phyloP scores from a whole-genome alignment of 2,329 filamentous ascomycete species.

The Fusarium sp. region DNA sequence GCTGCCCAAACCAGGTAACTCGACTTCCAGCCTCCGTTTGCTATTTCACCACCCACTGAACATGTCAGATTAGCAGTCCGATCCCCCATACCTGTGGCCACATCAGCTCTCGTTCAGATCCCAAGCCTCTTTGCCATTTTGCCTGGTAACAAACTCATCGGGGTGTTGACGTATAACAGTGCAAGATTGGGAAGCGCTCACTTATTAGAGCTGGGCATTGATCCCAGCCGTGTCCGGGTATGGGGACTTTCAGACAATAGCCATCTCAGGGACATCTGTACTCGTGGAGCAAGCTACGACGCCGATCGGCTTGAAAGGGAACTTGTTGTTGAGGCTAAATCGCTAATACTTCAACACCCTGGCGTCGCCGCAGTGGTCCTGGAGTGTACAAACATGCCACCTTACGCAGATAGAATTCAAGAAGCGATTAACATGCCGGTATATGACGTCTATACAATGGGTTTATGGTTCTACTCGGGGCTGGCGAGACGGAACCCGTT shows the following conservation, averaged over 20 bases:
- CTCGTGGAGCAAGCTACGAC: conserved; percentile 28
- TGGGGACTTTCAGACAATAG: conserved; percentile 37
- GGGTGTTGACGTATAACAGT: conserved; percentile 47
- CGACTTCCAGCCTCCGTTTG: not conserved
- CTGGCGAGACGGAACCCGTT: conserved; percentile 21
- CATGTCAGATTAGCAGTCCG: conserved; percentile 42
- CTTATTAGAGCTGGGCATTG: conserved; percentile 35
- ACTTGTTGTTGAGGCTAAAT: conserved; percentile 29
- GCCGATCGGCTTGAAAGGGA: conserved; percentile 30
- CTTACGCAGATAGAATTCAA: conserved; percentile 47
- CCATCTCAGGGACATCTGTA: conserved; percentile 31
- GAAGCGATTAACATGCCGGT: conserved; percentile 43
- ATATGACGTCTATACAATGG: conserved; percentile 51
- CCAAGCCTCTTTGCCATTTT: conserved; percentile 44
- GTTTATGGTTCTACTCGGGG: conserved; percentile 49
- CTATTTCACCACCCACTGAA: not conserved
- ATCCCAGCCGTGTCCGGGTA: conserved; percentile 31
- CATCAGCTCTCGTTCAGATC: conserved; percentile 49
- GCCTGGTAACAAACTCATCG: conserved; percentile 37
- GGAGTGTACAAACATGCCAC: conserved; percentile 52
- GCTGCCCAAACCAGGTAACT: conserved; percentile 46
- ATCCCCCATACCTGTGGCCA: conserved; percentile 49
- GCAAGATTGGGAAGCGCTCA: conserved; percentile 35
- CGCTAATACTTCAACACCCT: conserved; percentile 17
- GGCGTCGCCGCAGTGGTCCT: conserved; percentile 38